Evolutionary conservation across 1,139 yeast species (phyloP).

Genomic region (Saccharomyces uvarum): DNA sequence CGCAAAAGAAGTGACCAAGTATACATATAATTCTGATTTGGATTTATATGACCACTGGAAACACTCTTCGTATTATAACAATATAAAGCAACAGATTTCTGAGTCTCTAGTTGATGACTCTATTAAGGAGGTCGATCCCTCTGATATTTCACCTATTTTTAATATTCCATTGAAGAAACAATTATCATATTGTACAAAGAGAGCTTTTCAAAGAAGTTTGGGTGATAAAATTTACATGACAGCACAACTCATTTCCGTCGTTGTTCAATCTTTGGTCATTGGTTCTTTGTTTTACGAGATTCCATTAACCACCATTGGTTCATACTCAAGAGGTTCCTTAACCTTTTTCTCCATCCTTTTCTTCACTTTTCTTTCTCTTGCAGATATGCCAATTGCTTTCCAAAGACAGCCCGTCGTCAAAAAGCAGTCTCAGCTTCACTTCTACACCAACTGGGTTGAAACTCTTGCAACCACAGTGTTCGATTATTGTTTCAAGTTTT

Average conservation of each 20-base stretch:
- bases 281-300: slow-evolving; percentile 46
- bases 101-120: background rate
- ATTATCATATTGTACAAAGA: slow-evolving; percentile 35
- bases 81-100: slow-evolving; percentile 33
- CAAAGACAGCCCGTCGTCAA: slow-evolving; percentile 40
- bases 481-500: slow-evolving; percentile 37
- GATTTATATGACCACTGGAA: slow-evolving; percentile 63
- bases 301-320: slow-evolving; percentile 38
- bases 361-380: slow-evolving; percentile 42
- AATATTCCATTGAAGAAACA: slow-evolving; percentile 36
- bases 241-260: slow-evolving; percentile 39
- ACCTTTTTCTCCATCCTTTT: slow-evolving; percentile 44
- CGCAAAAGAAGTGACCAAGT: background rate
- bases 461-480: slow-evolving; percentile 39
- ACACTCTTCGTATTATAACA: slow-evolving; percentile 39
- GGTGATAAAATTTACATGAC: slow-evolving; percentile 42
- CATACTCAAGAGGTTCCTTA: slow-evolving; percentile 47
- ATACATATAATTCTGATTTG: slow-evolving; percentile 31
- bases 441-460: slow-evolving; percentile 48
- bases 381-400: slow-evolving; percentile 42
- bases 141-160: slow-evolving; percentile 34
- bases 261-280: slow-evolving; percentile 41
- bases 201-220: slow-evolving; percentile 41
- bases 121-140: slow-evolving; percentile 29
- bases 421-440: slow-evolving; percentile 43